A percentile compares a stretch with the other conserved stretches of the same genome.
Evolutionary conservation across 352 stramenopile species (phyloP).

Genomic region (Phytophthora parvispora): DNA sequence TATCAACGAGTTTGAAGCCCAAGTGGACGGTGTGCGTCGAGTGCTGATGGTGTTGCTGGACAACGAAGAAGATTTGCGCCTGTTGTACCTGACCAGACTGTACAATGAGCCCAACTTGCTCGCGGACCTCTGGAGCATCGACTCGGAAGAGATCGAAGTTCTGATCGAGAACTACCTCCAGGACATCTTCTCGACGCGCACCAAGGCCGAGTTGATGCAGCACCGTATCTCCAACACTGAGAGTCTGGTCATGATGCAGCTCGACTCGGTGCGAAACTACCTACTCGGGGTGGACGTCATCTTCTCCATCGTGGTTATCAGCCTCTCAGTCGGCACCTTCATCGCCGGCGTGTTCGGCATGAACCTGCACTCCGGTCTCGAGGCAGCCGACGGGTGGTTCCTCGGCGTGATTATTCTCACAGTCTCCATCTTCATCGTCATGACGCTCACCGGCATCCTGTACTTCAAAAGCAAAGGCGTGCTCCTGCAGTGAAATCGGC

Average conservation of each 20-base stretch:
- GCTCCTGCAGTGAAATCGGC: constrained; percentile 31
- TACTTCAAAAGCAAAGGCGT: constrained; percentile 79
- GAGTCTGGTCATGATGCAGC: constrained; percentile 77
- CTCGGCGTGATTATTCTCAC: constrained; percentile 45
- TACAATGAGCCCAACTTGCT: constrained; percentile 49
- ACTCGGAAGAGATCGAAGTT: constrained; percentile 70
- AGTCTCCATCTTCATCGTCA: constrained; percentile 41
- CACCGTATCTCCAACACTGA: constrained; percentile 81
- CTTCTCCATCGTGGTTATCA: constrained; percentile 69
- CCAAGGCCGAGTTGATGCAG: constrained; percentile 72
- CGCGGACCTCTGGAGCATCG: constrained; percentile 49
- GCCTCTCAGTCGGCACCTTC: constrained; percentile 66
- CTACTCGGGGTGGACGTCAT: constrained; percentile 64
- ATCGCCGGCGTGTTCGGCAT: constrained; percentile 73
- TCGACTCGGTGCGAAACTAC: constrained; percentile 78
- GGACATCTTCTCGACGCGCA: constrained; percentile 76
- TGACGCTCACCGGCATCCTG: constrained; percentile 45
- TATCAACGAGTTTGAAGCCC: constrained; percentile 80
- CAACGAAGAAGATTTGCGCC: constrained; percentile 76
- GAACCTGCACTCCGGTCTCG: constrained; percentile 58
- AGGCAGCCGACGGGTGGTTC: constrained; percentile 43
- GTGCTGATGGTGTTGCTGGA: constrained; percentile 76
- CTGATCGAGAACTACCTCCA: constrained; percentile 70
- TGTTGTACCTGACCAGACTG: constrained; percentile 68
- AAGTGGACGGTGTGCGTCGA: constrained; percentile 69